These are phyloP conservation scores for Eurotiales sp. DNA, from an alignment of 2,329 filamentous ascomycete genomes.

Conservation along the genomic window DNA sequence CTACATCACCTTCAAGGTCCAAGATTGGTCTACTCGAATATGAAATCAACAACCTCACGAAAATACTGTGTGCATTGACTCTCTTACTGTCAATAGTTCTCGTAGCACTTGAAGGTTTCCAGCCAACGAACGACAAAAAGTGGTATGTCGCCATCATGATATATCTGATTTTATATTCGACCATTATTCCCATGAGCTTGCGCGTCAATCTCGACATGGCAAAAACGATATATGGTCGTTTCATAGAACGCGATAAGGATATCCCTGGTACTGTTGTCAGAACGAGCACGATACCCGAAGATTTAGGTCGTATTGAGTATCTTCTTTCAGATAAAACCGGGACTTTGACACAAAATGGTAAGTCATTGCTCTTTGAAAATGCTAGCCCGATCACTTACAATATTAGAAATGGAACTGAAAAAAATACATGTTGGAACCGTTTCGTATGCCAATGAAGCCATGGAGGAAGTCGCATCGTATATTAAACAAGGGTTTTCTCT, in stretches of 20 bases:
- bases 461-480: slow-evolving; percentile 92
- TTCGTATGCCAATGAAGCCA: slow-evolving; percentile 95
- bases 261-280: slow-evolving; percentile 91
- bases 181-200: slow-evolving; percentile 94
- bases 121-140: slow-evolving; percentile 47
- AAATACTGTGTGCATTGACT: slow-evolving; percentile 88
- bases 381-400: slow-evolving; percentile 17
- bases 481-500: slow-evolving; percentile 73
- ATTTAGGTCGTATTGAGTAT: slow-evolving; percentile 93
- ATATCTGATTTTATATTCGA: slow-evolving; percentile 98
- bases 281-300: slow-evolving; percentile 96
- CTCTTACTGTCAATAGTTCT: slow-evolving; percentile 80
- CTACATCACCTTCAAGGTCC: slow-evolving; percentile 84
- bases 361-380: slow-evolving; percentile 17
- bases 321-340: slow-evolving; percentile 95
- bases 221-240: slow-evolving; percentile 92
- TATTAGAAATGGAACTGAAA: slow-evolving; percentile 87
- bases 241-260: slow-evolving; percentile 85
- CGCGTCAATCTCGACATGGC: slow-evolving; percentile 96
- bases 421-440: slow-evolving; percentile 98
- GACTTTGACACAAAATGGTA: slow-evolving; percentile 87
- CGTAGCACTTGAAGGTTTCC: slow-evolving; percentile 81
- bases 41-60: slow-evolving; percentile 95
- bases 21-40: slow-evolving; percentile 92
- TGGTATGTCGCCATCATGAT: slow-evolving; percentile 99